Conservation (phyloP, 1,284 basidiomycete genomes). For the Cryptococcus neoformans region DNA sequence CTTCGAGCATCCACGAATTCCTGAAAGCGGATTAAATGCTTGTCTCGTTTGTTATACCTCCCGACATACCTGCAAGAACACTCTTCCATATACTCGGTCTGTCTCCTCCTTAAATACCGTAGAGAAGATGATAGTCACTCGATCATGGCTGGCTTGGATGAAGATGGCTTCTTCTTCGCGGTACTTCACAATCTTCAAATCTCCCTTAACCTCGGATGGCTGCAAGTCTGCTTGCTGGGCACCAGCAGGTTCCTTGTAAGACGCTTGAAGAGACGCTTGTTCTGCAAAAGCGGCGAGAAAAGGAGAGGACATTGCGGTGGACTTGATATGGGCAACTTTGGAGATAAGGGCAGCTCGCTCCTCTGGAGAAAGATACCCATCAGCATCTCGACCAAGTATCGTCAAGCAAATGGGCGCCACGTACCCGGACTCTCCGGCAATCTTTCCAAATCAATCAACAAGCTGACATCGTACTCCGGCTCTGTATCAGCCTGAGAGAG, state of each 20-base stretch:
- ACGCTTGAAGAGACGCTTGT: constrained; percentile 79
- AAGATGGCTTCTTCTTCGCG: constrained; percentile 97
- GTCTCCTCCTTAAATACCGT: constrained; percentile 98
- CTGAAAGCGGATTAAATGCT: constrained; percentile 48
- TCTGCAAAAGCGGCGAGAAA: constrained; percentile 86
- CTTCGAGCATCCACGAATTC: constrained; percentile 98
- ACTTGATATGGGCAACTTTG: constrained; percentile 82
- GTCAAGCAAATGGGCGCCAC: constrained; percentile 39
- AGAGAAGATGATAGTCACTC: constrained; percentile 97
- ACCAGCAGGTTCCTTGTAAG: constrained; percentile 43
- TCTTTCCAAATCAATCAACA: constrained; percentile 82
- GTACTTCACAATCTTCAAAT: constrained; percentile 91
- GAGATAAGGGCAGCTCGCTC: constrained; percentile 73
- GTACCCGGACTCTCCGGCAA: constrained; percentile 73
- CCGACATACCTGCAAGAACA: constrained; percentile 88
- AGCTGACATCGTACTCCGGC: constrained; percentile 83
- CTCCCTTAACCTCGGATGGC: constrained; percentile 58
- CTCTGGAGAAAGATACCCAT: constrained; percentile 55
- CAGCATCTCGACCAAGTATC: background rate
- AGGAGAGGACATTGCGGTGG: constrained; percentile 91
- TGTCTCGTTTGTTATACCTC: background rate
- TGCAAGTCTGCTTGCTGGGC: constrained; percentile 50
- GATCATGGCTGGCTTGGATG: constrained; percentile 86
- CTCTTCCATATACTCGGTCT: constrained; percentile 92
- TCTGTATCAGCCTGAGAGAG: constrained; percentile 55